These are phyloP conservation scores for Crotalaria pallida DNA, from an alignment of 306 rosid genomes.

Conservation along the genomic window DNA sequence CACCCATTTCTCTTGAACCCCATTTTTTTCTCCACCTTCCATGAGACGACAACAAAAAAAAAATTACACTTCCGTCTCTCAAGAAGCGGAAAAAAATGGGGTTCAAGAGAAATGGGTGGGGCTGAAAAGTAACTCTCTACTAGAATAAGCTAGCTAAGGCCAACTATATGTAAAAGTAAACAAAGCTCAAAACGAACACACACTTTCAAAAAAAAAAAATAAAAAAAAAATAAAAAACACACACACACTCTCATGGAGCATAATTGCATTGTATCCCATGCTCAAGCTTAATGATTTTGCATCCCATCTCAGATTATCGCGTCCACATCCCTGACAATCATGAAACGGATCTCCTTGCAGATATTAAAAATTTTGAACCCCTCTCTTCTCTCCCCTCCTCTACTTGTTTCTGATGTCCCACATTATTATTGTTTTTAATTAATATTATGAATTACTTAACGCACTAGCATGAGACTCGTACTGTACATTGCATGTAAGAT, in stretches of 20 bases:
- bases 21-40: no score
- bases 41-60: no score
- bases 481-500: neutral
- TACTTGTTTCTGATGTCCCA: neutral
- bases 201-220: no score
- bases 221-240: no score
- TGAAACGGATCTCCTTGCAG: slow-evolving; percentile 26
- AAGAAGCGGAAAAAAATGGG: no score
- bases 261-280: slow-evolving; percentile 55
- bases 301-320: slow-evolving; percentile 49
- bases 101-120: no score
- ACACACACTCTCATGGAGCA: slow-evolving; percentile 49
- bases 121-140: no score
- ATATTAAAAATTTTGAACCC: slow-evolving; percentile 30
- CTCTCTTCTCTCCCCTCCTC: neutral
- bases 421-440: neutral
- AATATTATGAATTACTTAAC: neutral
- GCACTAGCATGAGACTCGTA: neutral
- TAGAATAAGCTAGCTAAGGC: neutral
- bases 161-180: neutral
- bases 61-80: no score
- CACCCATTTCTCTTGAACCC: no score
- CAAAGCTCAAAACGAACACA: slow-evolving; percentile 2
- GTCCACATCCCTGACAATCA: slow-evolving; percentile 41
- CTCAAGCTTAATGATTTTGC: slow-evolving; percentile 71